Conservation (phyloP, 768 basidiomycete species). For the Daedaleopsis nitida region DNA sequence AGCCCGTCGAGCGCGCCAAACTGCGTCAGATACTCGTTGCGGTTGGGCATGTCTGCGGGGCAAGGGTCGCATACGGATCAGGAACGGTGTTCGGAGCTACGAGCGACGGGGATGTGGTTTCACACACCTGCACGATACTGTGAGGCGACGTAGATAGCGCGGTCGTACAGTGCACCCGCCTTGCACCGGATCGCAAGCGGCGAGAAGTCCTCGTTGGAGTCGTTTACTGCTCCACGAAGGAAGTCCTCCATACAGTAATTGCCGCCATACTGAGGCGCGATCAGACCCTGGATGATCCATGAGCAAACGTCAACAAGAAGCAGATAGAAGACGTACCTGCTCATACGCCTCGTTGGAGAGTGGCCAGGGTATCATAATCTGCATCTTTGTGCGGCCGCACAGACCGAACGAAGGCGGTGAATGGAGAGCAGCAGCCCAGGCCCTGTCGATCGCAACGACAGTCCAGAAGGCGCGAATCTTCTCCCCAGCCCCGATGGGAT, state of each 20-base stretch:
- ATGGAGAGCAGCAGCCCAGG: slow-evolving; percentile 26
- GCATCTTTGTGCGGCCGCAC: slow-evolving; percentile 5
- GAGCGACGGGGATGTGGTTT: not conserved
- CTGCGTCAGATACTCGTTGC: slow-evolving; percentile 14
- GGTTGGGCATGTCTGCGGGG: slow-evolving; percentile 12
- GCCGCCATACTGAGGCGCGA: slow-evolving; percentile 1
- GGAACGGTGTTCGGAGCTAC: slow-evolving; percentile 5
- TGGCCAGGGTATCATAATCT: slow-evolving; percentile 31
- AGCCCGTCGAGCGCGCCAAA: slow-evolving; percentile 22
- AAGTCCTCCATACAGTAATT: slow-evolving; percentile 15
- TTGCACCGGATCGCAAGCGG: slow-evolving; percentile 25
- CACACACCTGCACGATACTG: slow-evolving; percentile 23
- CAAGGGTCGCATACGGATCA: not conserved
- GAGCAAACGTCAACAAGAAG: not conserved
- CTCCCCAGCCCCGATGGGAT: slow-evolving; percentile 28
- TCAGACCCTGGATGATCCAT: slow-evolving; percentile 5
- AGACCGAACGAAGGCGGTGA: slow-evolving; percentile 20
- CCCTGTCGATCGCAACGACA: slow-evolving; percentile 26
- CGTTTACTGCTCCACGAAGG: slow-evolving; percentile 11
- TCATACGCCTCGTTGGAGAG: slow-evolving; percentile 25
- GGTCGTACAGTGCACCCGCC: slow-evolving; percentile 23
- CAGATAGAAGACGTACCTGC: slow-evolving; percentile 10
- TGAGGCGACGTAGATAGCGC: slow-evolving; percentile 20
- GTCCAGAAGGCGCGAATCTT: slow-evolving; percentile 31
- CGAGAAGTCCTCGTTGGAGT: slow-evolving; percentile 17